phyloP scores from a whole-genome alignment of 805 yeast genomes.

The Saccharomyces jurei region DNA sequence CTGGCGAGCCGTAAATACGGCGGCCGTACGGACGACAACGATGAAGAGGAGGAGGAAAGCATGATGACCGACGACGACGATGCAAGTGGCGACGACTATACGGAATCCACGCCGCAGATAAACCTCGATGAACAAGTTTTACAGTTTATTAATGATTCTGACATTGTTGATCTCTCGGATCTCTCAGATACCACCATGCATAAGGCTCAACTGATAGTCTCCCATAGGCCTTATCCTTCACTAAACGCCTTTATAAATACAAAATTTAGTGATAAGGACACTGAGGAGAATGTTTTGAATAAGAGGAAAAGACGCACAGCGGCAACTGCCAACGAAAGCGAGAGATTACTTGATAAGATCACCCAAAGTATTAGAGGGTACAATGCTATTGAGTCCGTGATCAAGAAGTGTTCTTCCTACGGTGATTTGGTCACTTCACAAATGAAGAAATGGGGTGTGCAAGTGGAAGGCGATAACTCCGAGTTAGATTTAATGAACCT shows the following conservation, averaged over 20 bases:
- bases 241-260: conserved; percentile 53
- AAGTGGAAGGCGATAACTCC: conserved; percentile 43
- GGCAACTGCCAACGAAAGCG: conserved; percentile 54
- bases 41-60: conserved; percentile 20
- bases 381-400: conserved; percentile 88
- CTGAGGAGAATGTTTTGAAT: conserved; percentile 18
- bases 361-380: conserved; percentile 73
- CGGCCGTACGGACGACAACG: conserved; percentile 3
- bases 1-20: conserved; percentile 16
- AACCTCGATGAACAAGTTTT: conserved; percentile 59
- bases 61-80: conserved; percentile 30
- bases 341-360: conserved; percentile 63
- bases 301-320: conserved; percentile 33
- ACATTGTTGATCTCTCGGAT: conserved; percentile 69
- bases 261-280: conserved; percentile 35
- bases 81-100: conserved; percentile 28
- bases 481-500: conserved; percentile 25
- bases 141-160: conserved; percentile 71
- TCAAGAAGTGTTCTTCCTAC: conserved; percentile 70
- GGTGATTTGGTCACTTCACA: conserved; percentile 65
- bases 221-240: conserved; percentile 59
- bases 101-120: conserved; percentile 22
- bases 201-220: conserved; percentile 55
- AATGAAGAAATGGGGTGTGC: conserved; percentile 84
- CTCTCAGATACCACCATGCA: conserved; percentile 63